Evolutionary conservation across 2,329 filamentous ascomycete genomes (phyloP), one percentile per base, ranked within the genome.

Genomic region (Aspergillus hiratsukae): DNA sequence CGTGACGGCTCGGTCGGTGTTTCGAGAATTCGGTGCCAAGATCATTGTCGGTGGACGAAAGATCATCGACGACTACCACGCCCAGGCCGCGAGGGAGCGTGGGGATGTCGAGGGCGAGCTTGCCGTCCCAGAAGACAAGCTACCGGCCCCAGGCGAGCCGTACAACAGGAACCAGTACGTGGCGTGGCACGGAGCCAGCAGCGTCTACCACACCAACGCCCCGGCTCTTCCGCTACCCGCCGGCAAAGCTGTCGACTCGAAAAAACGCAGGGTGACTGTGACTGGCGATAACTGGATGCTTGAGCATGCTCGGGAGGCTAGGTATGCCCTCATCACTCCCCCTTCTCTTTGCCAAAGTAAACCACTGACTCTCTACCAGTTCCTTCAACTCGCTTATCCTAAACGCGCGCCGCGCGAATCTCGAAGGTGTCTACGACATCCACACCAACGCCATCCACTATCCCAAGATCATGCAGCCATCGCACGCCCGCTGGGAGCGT

Each of bases 131-230:
- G 88, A 91, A 58, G 94, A 99, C 73, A 82, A 81, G 58, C 82
- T 92, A 45, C 83, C 91, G 27, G 82, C 83, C 8, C 79, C 81
- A n/a, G 89, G 88, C 41, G 88, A 95, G 70, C 81, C 87, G n/a
- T 99, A 99, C 81, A 97, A 99, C 80, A 91, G 93, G 77, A 99
- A 99, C 70, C 92, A 97, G 72, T 99, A 97, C 69, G 94, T 99
- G 28, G 94, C 94, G 28, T 99, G 94, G 94, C 92, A 96, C 72
- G 94, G 94, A 51, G 94, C 94, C 49, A 97, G 93, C 72, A 87
- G 90, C 41, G 94, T 99, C 25, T 99, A 99, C 72, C 91, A 97
- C 71, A 91, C 89, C 11, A 87, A 86, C 55, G 84, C 82, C 1
- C 90, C 91, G 1, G 86, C 87, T 23, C 85, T 90, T n/a, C 90